A percentile compares a stretch with the other conserved stretches of the same genome.
phyloP scores from a whole-genome alignment of 2,329 filamentous ascomycete species.

The Epichloe scottii region DNA sequence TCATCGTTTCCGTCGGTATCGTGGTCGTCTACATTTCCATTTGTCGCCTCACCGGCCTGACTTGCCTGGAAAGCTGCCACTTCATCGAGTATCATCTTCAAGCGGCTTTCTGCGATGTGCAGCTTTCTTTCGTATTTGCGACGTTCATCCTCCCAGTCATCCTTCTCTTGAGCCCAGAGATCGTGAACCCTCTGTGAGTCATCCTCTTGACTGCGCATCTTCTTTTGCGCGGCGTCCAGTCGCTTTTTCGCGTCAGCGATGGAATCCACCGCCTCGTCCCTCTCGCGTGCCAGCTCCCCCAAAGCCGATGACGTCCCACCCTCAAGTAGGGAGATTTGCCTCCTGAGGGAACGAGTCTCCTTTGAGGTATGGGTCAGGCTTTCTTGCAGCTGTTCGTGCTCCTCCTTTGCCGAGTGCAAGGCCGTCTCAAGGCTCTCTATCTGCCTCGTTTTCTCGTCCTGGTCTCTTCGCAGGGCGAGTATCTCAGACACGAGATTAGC shows the following conservation, averaged over 20 bases:
- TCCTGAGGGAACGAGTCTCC: slow-evolving; percentile 69
- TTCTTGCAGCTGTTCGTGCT: slow-evolving; percentile 59
- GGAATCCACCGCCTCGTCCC: slow-evolving; percentile 69
- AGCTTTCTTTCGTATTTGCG: slow-evolving; percentile 72
- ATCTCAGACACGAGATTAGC: slow-evolving; percentile 94
- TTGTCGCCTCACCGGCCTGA: slow-evolving; percentile 29
- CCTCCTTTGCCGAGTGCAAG: slow-evolving; percentile 57
- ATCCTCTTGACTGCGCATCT: slow-evolving; percentile 66
- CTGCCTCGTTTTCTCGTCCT: slow-evolving; percentile 77
- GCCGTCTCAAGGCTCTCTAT: slow-evolving; percentile 75
- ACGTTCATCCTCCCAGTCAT: slow-evolving; percentile 72
- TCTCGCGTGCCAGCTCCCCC: slow-evolving; percentile 69
- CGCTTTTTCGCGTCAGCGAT: slow-evolving; percentile 62
- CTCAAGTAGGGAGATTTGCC: slow-evolving; percentile 76
- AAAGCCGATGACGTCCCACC: slow-evolving; percentile 78
- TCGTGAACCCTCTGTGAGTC: slow-evolving; percentile 67
- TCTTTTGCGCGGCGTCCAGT: slow-evolving; percentile 67
- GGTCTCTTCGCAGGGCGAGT: slow-evolving; percentile 69
- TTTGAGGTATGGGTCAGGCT: slow-evolving; percentile 52
- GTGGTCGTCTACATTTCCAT: slow-evolving; percentile 20
- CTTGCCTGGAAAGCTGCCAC: slow-evolving; percentile 57
- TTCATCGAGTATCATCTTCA: slow-evolving; percentile 78
- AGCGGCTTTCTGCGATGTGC: slow-evolving; percentile 76
- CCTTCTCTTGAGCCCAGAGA: slow-evolving; percentile 74
- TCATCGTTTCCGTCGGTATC: slow-evolving; percentile 51